These are phyloP conservation scores for Globisporangium okanoganense DNA, from an alignment of 352 stramenopile species.

Conservation along the genomic window DNA sequence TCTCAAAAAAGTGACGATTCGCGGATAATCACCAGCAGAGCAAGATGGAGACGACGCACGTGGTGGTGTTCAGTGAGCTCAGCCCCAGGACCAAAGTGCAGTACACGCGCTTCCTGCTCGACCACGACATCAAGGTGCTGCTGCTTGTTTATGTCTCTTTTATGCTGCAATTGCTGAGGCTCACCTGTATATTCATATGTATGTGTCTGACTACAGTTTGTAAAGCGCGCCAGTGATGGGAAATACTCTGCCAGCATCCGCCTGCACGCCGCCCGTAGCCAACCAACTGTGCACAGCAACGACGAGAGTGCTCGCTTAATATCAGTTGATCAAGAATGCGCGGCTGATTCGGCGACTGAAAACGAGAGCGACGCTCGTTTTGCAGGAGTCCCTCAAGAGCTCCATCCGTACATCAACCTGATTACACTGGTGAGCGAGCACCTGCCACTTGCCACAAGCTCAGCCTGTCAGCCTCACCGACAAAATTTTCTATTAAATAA, in stretches of 20 bases:
- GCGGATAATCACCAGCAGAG: not conserved
- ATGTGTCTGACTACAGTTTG: slow-evolving; percentile 35
- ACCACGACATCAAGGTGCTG: slow-evolving; percentile 53
- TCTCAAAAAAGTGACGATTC: too few relatives aligned
- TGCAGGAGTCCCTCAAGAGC: not conserved
- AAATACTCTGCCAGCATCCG: slow-evolving; percentile 58
- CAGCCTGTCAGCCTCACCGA: not conserved
- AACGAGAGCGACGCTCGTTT: not conserved
- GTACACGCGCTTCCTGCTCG: slow-evolving; percentile 70
- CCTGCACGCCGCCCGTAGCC: slow-evolving; percentile 8
- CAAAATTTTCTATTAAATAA: not conserved
- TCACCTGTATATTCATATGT: not conserved
- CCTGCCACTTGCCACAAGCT: not conserved
- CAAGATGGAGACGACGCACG: slow-evolving; percentile 20
- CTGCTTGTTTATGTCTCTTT: too few relatives aligned
- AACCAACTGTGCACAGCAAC: not conserved
- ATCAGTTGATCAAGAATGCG: not conserved
- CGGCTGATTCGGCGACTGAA: not conserved
- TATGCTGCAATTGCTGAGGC: not conserved
- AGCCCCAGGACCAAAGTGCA: slow-evolving; percentile 48
- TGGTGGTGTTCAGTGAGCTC: slow-evolving; percentile 66
- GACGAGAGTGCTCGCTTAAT: not conserved
- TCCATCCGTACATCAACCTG: slow-evolving; percentile 33
- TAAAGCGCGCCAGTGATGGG: slow-evolving; percentile 39
- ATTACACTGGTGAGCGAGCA: slow-evolving; percentile 32